Evolutionary conservation across 1,284 basidiomycete species (phyloP).

Genomic region (Trichosporon coremiiforme): DNA sequence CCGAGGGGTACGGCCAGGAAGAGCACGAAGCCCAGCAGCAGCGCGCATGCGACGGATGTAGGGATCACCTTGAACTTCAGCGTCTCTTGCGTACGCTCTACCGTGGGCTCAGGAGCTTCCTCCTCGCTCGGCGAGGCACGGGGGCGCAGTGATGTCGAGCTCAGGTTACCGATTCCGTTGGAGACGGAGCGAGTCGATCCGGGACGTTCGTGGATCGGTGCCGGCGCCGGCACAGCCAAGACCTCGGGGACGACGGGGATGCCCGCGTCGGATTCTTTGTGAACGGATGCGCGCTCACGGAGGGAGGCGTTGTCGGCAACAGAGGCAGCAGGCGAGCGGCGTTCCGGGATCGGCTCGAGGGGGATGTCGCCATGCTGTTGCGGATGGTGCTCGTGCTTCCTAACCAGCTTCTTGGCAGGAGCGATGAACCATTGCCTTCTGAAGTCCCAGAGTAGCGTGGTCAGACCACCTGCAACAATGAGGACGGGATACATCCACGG

Average conservation of each 20-base stretch:
- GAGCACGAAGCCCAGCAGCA: constrained; percentile 52
- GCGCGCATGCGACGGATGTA: constrained; percentile 31
- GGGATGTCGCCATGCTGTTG: constrained; percentile 14
- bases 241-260: neutral
- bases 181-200: neutral
- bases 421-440: constrained; percentile 30
- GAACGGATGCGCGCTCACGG: neutral
- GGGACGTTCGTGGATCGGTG: neutral
- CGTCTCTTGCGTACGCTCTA: neutral
- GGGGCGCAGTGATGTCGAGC: neutral
- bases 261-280: neutral
- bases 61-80: constrained; percentile 42
- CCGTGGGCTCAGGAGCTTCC: neutral
- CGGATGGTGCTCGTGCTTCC: neutral
- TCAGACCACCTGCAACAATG: constrained; percentile 50
- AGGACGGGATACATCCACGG: constrained; percentile 58
- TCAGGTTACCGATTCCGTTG: neutral
- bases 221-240: neutral
- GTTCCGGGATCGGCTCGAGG: constrained; percentile 14
- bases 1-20: constrained; percentile 45
- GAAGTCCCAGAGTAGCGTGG: constrained; percentile 51
- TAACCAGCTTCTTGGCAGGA: constrained; percentile 1
- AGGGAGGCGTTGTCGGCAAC: neutral
- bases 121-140: neutral
- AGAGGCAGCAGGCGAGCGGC: neutral